Base-by-base conservation (phyloP, 1,139 yeast genomes). In the Trichomonascaceae sp. region DNA sequence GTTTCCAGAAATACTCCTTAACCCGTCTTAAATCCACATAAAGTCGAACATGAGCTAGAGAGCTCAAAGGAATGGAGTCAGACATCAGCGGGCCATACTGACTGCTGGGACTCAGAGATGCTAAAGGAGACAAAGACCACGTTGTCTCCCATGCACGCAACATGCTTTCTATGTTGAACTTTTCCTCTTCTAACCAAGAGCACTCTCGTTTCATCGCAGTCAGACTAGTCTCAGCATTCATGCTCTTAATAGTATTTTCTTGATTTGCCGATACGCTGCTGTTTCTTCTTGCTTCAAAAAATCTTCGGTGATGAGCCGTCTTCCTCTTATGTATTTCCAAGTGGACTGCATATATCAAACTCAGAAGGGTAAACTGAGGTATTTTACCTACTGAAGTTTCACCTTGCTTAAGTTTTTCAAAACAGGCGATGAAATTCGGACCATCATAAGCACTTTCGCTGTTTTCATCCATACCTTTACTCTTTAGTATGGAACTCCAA, bases 261-360 rank as follows among this genome's bases (percentile, higher is more conserved):
- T 43, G 49, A 15, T 50, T 49, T 9, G 20, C n/a, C 12, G 49
- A 19, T 12, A 50, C 36, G 22, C 47, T 44, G 13, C 47, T 50
- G 39, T 50, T 50, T 24, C 52, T 32, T 27, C 52, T 41, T 3
- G 47, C 50, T n/a, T 53, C 50, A 24, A 49, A 49, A 36, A 56
- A 46, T 13, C 49, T 48, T 12, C 55, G 54, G 52, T 60, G 62
- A 52, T 60, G 66, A 24, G 58, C 54, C 15, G 55, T 55, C 18
- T 66, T 58, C 19, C 64, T 62, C 46, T 61, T 63, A 50, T 80
- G 84, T 45, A 87, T 83, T 62, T 77, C 80, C 63, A 87, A 89
- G 66, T 87, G 93, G 48, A 87, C 74, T 36, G 87, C 83, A 72
- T 87, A 79, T 61, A 89, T 73, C 60, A 87, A 74, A 2, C 87